phyloP scores from a whole-genome alignment of 2,329 filamentous ascomycete species.

The Xylariaceae sp. region DNA sequence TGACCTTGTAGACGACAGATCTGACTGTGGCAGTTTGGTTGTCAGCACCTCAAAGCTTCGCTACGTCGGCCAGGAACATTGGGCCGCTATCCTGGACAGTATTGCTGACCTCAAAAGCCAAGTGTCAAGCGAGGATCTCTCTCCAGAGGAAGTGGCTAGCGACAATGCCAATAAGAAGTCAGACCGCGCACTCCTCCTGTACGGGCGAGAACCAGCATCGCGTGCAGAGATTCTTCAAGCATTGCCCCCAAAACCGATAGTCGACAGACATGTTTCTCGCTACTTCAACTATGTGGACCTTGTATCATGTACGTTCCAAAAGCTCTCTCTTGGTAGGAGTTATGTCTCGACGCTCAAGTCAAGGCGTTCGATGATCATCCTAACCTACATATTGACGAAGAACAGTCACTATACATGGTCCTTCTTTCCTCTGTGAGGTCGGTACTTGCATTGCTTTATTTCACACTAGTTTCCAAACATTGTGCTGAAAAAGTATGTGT shows the following conservation, averaged over 20 bases:
- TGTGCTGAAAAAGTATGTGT: constrained; percentile 7
- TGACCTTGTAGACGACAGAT: not conserved
- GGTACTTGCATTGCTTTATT: not conserved
- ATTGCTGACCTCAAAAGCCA: constrained; percentile 4
- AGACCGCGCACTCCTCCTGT: not conserved
- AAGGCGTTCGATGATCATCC: not conserved
- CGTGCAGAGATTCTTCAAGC: constrained; percentile 24
- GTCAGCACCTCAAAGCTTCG: not conserved
- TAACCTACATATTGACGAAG: not conserved
- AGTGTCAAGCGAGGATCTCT: not conserved
- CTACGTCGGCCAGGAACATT: constrained; percentile 3
- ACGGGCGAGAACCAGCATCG: constrained; percentile 6
- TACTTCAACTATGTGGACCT: constrained; percentile 28
- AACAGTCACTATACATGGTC: constrained; percentile 39
- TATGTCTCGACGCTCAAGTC: not conserved
- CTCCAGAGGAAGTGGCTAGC: not conserved
- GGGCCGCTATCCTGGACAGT: constrained; percentile 2
- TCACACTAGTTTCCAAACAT: not conserved
- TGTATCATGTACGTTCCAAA: constrained; percentile 19
- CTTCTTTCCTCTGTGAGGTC: constrained; percentile 46
- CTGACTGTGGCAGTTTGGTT: constrained; percentile 1
- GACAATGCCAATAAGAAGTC: not conserved
- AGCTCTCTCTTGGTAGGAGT: constrained; percentile 15
- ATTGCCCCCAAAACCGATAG: constrained; percentile 24
- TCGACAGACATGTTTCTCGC: constrained; percentile 21